Conservation (phyloP, 345 rosid species). For the Acer campestre region DNA sequence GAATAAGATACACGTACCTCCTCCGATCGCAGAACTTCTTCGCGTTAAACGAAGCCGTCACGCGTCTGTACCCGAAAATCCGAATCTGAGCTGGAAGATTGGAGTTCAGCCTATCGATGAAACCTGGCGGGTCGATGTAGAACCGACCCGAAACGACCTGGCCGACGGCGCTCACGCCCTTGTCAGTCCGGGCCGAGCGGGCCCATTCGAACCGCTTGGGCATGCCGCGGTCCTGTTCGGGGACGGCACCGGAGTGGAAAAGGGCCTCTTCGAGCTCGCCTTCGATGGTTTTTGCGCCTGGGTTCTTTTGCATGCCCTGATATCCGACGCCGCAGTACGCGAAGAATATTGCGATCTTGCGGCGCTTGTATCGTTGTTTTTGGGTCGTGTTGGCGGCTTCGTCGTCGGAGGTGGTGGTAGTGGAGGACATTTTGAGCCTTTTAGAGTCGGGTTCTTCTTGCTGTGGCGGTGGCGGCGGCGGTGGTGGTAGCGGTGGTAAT, state of each 20-base stretch:
- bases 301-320: slow-evolving; percentile 98
- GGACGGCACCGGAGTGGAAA: slow-evolving; percentile 76
- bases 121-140: slow-evolving; percentile 89
- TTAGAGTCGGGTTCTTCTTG: slow-evolving; percentile 62
- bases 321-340: slow-evolving; percentile 97
- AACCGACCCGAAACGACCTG: slow-evolving; percentile 92
- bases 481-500: slow-evolving; percentile 22
- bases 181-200: slow-evolving; percentile 90
- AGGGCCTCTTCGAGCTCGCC: slow-evolving; percentile 96
- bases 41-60: slow-evolving; percentile 70
- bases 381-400: slow-evolving; percentile 27
- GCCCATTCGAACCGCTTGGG: slow-evolving; percentile 83
- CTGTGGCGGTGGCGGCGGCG: slow-evolving; percentile 41
- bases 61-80: slow-evolving; percentile 82
- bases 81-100: slow-evolving; percentile 62
- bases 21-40: slow-evolving; percentile 90
- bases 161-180: slow-evolving; percentile 98
- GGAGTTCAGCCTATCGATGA: slow-evolving; percentile 72
- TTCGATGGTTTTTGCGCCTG: slow-evolving; percentile 95
- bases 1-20: slow-evolving; percentile 90
- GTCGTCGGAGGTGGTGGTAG: slow-evolving; percentile 48
- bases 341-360: slow-evolving; percentile 87
- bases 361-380: slow-evolving; percentile 68
- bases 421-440: slow-evolving; percentile 60
- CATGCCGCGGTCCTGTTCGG: slow-evolving; percentile 78